Evolutionary conservation across 306 rosid genomes (phyloP).

Genomic region (Vicia faba): DNA sequence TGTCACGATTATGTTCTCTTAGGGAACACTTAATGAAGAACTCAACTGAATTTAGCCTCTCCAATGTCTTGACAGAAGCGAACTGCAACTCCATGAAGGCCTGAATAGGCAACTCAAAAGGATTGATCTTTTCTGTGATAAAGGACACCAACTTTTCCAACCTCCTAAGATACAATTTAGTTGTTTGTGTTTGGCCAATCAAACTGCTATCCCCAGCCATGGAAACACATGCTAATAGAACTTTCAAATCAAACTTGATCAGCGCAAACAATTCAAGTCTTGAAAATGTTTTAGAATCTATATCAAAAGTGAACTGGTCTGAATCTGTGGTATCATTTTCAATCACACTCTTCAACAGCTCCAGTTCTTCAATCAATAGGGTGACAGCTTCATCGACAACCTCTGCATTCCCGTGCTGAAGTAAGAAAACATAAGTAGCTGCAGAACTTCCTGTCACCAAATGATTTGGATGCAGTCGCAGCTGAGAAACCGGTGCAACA

Average conservation of each 20-base stretch:
- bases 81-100: constrained; percentile 75
- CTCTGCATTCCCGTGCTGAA: constrained; percentile 84
- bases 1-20: constrained; percentile 43
- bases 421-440: constrained; percentile 88
- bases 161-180: constrained; percentile 58
- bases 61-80: constrained; percentile 63
- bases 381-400: constrained; percentile 72
- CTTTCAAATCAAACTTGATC: constrained; percentile 80
- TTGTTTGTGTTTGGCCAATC: constrained; percentile 54
- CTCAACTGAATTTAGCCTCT: constrained; percentile 64
- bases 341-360: constrained; percentile 64
- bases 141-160: constrained; percentile 61
- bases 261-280: constrained; percentile 69
- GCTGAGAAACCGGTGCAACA: constrained; percentile 69
- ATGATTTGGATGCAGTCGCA: constrained; percentile 87
- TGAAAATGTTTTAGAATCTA: constrained; percentile 54
- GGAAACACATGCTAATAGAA: constrained; percentile 67
- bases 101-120: constrained; percentile 70
- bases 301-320: constrained; percentile 38
- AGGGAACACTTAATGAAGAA: constrained; percentile 59
- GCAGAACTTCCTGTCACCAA: constrained; percentile 83
- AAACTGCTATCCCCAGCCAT: constrained; percentile 54
- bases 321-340: constrained; percentile 43
- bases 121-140: constrained; percentile 61
- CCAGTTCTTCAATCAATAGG: constrained; percentile 68